Evolutionary conservation across 805 yeast species (phyloP), one percentile per base, ranked within the genome.

Genomic region (Cyberlindnera subsufficiens): DNA sequence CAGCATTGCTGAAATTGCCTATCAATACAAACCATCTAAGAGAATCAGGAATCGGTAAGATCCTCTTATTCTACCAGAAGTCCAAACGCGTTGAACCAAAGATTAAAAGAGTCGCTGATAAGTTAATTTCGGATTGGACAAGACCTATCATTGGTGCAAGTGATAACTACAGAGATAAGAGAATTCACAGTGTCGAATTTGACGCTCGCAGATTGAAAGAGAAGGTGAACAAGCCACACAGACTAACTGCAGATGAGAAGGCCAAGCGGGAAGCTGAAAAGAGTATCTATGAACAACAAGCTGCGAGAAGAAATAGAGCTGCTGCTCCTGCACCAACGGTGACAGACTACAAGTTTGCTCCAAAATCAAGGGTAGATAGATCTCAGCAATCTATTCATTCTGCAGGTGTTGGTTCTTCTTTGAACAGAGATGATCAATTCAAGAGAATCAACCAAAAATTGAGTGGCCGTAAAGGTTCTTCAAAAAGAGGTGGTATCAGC

Each of bases 71-170:
- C 59, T 93, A 93, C 66, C 96, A 91, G 59, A 78, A 89, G 58
- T 81, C 93, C 29, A 85, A 84, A 59, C 78, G 91, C 56, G 95
- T 95, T 14, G 97, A 95, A 64, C 84, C 88, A 30, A 71, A 76
- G 35, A 75, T 93, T 59, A 89, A 91, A 62, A 81, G 95, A 60
- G 73, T 82, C 32, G 98, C 96, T 6, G 98, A 93, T 59, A 80
- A 80, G 59, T 69, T 93, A 47, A 84, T 93, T 52, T 96, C 96
- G 20, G 95, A 89, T 62, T 93, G 99, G 99, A 91, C 97, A 8
- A 78, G 99, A 66, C 99, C 99, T 36, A 88, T 93, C 49, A 86
- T 93, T 74, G 96, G 96, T 53, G 83, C 96, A 47, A 83, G 95
- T 4, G 98, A 91, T 64, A 88, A 90, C 55, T 91, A 90, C 69